phyloP scores from a whole-genome alignment of 2,329 filamentous ascomycete genomes.

The Fusarium nurragi region DNA sequence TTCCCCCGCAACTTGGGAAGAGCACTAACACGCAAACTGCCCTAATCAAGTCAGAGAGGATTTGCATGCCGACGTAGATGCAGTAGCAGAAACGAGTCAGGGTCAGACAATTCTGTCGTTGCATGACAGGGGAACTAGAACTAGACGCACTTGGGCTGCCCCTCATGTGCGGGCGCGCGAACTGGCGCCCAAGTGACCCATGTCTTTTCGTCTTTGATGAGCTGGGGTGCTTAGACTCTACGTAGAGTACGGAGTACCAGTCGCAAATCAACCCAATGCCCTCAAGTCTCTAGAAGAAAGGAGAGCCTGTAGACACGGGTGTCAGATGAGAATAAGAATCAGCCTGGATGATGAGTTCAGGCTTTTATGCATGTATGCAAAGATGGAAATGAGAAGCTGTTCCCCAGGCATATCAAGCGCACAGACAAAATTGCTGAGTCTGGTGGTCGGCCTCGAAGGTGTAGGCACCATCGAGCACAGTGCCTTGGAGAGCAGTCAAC shows the following conservation, averaged over 20 bases:
- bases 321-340: not conserved
- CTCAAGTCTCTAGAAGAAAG: not conserved
- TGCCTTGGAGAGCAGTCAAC: conserved; percentile 27
- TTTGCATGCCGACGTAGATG: conserved; percentile 17
- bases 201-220: conserved; percentile 12
- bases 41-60: conserved; percentile 19
- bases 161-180: conserved; percentile 29
- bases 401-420: conserved; percentile 35
- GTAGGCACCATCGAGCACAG: conserved; percentile 33
- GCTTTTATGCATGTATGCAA: conserved; percentile 35
- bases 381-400: conserved; percentile 40
- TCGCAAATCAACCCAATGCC: not conserved
- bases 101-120: conserved; percentile 33
- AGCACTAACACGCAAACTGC: conserved; percentile 6
- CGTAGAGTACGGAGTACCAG: not conserved
- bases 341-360: conserved; percentile 3
- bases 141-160: conserved; percentile 7
- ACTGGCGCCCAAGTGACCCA: conserved; percentile 34
- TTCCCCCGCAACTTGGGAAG: conserved; percentile 28
- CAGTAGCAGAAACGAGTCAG: conserved; percentile 38
- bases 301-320: not conserved
- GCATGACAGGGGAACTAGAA: conserved; percentile 37
- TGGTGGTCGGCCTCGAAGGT: conserved; percentile 32
- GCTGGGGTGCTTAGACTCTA: not conserved
- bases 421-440: conserved; percentile 34